Conservation (phyloP, 176 grass and related monocot species). For the Musa itinerans region DNA sequence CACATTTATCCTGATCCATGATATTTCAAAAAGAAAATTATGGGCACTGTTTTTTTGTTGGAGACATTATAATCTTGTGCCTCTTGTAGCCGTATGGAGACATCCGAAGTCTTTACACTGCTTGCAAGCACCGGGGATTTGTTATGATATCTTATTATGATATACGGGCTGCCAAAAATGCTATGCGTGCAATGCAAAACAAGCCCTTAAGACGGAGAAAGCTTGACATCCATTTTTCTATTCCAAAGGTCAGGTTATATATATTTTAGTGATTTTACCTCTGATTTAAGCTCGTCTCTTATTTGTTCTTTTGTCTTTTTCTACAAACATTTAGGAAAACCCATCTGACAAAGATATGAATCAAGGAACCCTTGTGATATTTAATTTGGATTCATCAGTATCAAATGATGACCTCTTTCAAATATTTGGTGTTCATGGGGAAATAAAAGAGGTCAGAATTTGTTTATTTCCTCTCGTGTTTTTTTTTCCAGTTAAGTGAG, state of each 20-base stretch:
- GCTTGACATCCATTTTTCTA: constrained; percentile 50
- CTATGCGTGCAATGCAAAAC: constrained; percentile 38
- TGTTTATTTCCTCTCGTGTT: neutral
- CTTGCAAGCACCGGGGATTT: constrained; percentile 42
- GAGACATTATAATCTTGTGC: neutral
- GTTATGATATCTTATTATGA: constrained; percentile 53
- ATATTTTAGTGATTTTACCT: neutral
- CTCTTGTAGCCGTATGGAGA: constrained; percentile 38
- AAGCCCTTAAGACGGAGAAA: constrained; percentile 38
- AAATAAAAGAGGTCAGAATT: constrained; percentile 43
- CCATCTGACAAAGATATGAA: constrained; percentile 57
- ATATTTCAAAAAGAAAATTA: neutral
- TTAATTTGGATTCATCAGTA: constrained; percentile 48
- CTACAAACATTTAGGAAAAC: constrained; percentile 29
- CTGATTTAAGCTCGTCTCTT: constrained; percentile 5
- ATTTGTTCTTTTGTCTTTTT: constrained; percentile 12
- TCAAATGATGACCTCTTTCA: constrained; percentile 36
- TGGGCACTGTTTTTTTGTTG: neutral
- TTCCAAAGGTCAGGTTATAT: constrained; percentile 34
- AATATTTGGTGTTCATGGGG: constrained; percentile 44
- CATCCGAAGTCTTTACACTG: constrained; percentile 45
- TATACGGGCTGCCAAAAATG: constrained; percentile 38
- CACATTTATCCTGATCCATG: neutral
- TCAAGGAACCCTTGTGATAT: constrained; percentile 54
- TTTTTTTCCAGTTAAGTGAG: neutral